Evolutionary conservation across 768 basidiomycete genomes (phyloP).

Genomic region (Lyophyllum shimeji): DNA sequence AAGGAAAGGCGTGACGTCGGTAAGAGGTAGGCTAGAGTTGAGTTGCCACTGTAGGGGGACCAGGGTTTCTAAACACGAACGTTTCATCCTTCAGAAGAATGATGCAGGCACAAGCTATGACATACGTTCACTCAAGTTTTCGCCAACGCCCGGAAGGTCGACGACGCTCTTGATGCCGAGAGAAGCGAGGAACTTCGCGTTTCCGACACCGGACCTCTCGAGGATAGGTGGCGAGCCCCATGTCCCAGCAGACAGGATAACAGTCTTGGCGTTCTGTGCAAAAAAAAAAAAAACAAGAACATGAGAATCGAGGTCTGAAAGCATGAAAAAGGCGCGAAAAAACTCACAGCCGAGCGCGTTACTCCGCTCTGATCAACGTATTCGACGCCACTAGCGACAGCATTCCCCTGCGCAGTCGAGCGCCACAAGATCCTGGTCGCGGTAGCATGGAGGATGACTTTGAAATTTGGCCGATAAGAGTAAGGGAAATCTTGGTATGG

Average conservation of each 20-base stretch:
- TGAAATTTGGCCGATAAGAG: not conserved
- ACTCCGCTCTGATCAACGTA: not conserved
- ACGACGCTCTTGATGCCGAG: constrained; percentile 6
- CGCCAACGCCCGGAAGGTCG: constrained; percentile 9
- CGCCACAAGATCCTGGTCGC: not conserved
- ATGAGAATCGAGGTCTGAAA: not conserved
- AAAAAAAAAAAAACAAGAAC: not conserved
- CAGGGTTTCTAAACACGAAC: not conserved
- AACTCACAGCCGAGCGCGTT: not conserved
- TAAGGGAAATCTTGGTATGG: not conserved
- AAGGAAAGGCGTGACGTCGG: not conserved
- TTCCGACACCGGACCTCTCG: constrained; percentile 3
- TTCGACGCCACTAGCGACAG: not conserved
- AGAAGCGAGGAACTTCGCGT: not conserved
- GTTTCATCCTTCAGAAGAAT: not conserved
- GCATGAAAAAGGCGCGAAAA: not conserved
- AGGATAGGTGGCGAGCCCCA: constrained; percentile 1
- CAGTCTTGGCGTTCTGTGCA: not conserved
- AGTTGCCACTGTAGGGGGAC: constrained; percentile 1
- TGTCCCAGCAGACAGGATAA: not conserved
- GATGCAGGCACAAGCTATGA: not conserved
- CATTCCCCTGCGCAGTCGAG: not conserved
- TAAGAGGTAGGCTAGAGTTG: not conserved
- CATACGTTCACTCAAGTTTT: constrained; percentile 5
- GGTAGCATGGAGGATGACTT: not conserved